Evolutionary conservation across 1,139 yeast genomes (phyloP), one percentile per base, ranked within the genome.

Genomic region (Citeromyces siamensis): DNA sequence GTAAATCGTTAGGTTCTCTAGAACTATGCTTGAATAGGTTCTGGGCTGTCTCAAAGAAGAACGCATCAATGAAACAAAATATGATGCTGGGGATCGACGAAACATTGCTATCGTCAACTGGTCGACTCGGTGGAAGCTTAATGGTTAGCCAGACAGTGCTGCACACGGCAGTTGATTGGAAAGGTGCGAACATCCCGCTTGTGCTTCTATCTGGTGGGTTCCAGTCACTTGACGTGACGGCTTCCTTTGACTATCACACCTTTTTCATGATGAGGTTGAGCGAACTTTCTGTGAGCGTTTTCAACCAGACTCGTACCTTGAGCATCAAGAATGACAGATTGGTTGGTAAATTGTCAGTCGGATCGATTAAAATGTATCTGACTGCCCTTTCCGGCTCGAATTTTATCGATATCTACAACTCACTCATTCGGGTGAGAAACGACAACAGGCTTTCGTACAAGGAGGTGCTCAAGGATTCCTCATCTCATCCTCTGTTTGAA

Each of bases 371-470:
- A 40, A 48, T 84, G 1, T 83, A 71, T 47, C 63, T 81, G 40
- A 86, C 97, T 0, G 84, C 95, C 0, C 65, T 90, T 47, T 79
- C 94, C 0, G 93, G 94, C 0, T 79, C 95, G 0, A 85, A 81
- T 48, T 61, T 84, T 22, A 64, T 78, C 44, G 95, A 88, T 56
- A 77, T 90, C 35, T 71, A 74, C 48, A 79, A 78, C 41, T 75
- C 93, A 0, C 60, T 84, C 18, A 58, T 71, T 35, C 66, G 95
- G 46, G 76, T 86, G 66, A 64, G 76, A 20, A 81, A 76, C 45
- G 95, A 85, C 41, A 80, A 75, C 45, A 68, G 66, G 44, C 64
- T 72, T 4, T 79, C 93, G 0, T 85, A 86, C 49, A 70, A 67
- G 39, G 94, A 85, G 44, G 83, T 83, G 3, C 60, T 79, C 39